Evolutionary conservation across 1,284 basidiomycete species (phyloP), one percentile per base, ranked within the genome.

Genomic region (Naganishia sp.): DNA sequence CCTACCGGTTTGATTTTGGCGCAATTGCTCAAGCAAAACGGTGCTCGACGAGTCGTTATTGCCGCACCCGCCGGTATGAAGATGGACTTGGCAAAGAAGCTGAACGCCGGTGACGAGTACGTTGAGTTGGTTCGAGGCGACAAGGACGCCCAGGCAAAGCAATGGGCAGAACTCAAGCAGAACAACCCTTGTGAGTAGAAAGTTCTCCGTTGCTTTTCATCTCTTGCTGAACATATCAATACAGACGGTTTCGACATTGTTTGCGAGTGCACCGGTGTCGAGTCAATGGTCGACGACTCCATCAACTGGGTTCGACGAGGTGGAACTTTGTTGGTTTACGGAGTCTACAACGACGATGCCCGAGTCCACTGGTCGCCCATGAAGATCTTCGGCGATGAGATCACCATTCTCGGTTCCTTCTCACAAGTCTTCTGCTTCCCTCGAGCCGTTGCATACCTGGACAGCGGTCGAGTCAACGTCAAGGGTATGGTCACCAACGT

Each of bases 51-150:
- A 68, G 85, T 92, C 51, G 87, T 88, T 47, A 85, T 92, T 64
- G 90, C 88, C 10, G 89, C 90, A 50, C 90, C 92, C 80, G 88
- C 89, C 78, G 88, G 90, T 65, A 86, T 91, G 77, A 94, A 94
- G 82, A 92, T 87, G 81, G 84, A 89, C 68, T 84, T 92, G 61
- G 91, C 91, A 21, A 86, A 85, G 74, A 78, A 89, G 70, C 83
- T 93, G 35, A 83, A 87, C 10, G 88, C 87, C 7, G 90, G 82
- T 13, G 89, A 93, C 75, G 87, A 87, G 73, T 93, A 92, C 77
- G 83, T 93, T 72, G 90, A 92, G 75, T 83, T 94, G 42, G 89
- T 93, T 74, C 81, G 91, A 68, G 66, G 66, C 50, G 63, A 53
- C 35, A 61, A 54, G 43, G 66, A 63, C 39, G 74, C 83, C 69